phyloP scores from a whole-genome alignment of 2,329 filamentous ascomycete species.

The Aspergillus cejpii region DNA sequence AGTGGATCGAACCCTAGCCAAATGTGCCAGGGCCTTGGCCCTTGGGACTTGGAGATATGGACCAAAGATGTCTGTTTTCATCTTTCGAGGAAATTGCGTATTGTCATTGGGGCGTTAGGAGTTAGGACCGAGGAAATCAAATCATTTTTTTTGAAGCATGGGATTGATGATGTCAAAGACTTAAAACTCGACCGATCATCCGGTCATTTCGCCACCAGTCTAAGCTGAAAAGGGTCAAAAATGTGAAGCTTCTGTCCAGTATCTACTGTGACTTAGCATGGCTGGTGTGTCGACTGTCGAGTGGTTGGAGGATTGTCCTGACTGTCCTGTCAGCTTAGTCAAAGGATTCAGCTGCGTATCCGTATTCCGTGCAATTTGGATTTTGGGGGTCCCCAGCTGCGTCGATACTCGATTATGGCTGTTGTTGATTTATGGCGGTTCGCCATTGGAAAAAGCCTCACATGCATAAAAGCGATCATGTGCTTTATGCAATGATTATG shows the following conservation, averaged over 20 bases:
- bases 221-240: background rate
- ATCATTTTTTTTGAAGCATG: background rate
- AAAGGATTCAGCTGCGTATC: no score
- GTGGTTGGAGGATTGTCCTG: no score
- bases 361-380: no score
- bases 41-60: background rate
- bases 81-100: background rate
- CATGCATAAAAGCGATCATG: no score
- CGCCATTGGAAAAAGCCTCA: no score
- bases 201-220: background rate
- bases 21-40: background rate
- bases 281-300: no score
- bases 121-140: background rate
- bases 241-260: background rate
- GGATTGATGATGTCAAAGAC: background rate
- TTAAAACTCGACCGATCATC: background rate
- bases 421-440: no score
- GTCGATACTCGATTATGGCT: no score
- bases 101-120: background rate
- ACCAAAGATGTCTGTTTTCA: background rate
- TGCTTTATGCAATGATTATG: no score
- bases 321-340: no score
- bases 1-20: background rate
- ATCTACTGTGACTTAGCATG: background rate
- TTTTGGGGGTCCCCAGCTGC: no score